Base-by-base conservation (phyloP, 306 rosid species). In the Ochetophila trinervis region DNA sequence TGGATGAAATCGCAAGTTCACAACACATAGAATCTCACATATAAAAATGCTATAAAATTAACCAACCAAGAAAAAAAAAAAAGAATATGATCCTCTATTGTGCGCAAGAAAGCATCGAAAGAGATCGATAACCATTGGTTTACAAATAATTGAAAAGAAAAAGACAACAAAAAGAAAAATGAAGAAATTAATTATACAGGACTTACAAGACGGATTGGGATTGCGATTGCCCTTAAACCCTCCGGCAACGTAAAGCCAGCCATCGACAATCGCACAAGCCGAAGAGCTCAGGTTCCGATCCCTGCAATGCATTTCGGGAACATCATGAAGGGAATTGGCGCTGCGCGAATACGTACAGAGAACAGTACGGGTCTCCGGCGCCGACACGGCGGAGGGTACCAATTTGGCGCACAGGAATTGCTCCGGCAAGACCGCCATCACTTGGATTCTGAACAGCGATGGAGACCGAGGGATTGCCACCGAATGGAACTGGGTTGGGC, bases 371-470 rank as follows among this genome's bases (percentile, higher is more conserved):
- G n/a, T n/a, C n/a, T n/a, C n/a, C n/a, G n/a, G n/a, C n/a, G n/a
- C n/a, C n/a, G n/a, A n/a, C n/a, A n/a, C 4, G 32, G 44, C 44
- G 11, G 44, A 37, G 44, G 44, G 61, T 6, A 52, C 4, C 27
- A 66, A 16, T 61, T 66, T 66, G 52, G 70, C 53, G 36, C 62
- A 66, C 53, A 66, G 36, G 62, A 53, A 53, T 14, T 66, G 62
- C 5, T 53, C 7, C 14, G 40, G 40, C 3, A 53, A 15, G 5
- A 53, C 61, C 6, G n/a, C 51, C 5, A 66, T 37, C 12, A 66
- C 62, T n/a, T 53, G 70, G n/a, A 53, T 54, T 66, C 24, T 22
- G 17, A 15, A 66, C 61, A 2, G 6, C 5, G 23, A 51, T 32
- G 32, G 53, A 40, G 20, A 20, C 19, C 60, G 51, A 22, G 70